Evolutionary conservation across 1,284 basidiomycete genomes (phyloP).

Genomic region (Volvariella surrecta): DNA sequence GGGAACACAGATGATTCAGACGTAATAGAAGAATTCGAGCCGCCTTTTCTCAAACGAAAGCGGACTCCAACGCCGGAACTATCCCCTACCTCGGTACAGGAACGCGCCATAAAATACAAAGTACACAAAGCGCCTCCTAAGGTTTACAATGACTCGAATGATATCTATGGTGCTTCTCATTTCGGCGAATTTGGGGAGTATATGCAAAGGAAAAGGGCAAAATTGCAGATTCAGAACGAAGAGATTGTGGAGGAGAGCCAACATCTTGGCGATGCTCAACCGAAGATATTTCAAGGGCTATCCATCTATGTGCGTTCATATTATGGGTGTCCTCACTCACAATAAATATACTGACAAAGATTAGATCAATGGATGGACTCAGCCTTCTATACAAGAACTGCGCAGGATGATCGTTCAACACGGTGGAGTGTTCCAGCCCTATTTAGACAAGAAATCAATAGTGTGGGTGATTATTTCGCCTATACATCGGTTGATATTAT

Average conservation of each 20-base stretch:
- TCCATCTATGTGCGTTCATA: constrained; percentile 65
- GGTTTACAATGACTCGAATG: constrained; percentile 18
- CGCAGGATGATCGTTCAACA: constrained; percentile 74
- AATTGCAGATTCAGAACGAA: constrained; percentile 81
- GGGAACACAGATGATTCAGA: constrained; percentile 11
- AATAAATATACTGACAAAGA: not conserved
- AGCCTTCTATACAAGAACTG: constrained; percentile 82
- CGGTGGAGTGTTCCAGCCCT: constrained; percentile 81
- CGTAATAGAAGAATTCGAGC: constrained; percentile 20
- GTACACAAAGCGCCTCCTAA: constrained; percentile 5
- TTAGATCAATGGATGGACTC: constrained; percentile 87
- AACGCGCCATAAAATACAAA: constrained; percentile 1
- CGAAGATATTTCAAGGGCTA: constrained; percentile 59
- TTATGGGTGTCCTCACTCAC: not conserved
- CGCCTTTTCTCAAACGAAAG: constrained; percentile 27
- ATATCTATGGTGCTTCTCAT: constrained; percentile 67
- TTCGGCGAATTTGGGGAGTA: constrained; percentile 87
- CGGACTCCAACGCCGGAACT: constrained; percentile 11
- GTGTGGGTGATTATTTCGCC: constrained; percentile 43
- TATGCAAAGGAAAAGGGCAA: constrained; percentile 84
- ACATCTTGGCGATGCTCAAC: constrained; percentile 9
- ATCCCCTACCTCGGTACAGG: not conserved
- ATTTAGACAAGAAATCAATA: constrained; percentile 70
- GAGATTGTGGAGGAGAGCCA: constrained; percentile 39
- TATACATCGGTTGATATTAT: constrained; percentile 4